Evolutionary conservation across 2,329 filamentous ascomycete genomes (phyloP).

Genomic region (Tympanopsis confertula): DNA sequence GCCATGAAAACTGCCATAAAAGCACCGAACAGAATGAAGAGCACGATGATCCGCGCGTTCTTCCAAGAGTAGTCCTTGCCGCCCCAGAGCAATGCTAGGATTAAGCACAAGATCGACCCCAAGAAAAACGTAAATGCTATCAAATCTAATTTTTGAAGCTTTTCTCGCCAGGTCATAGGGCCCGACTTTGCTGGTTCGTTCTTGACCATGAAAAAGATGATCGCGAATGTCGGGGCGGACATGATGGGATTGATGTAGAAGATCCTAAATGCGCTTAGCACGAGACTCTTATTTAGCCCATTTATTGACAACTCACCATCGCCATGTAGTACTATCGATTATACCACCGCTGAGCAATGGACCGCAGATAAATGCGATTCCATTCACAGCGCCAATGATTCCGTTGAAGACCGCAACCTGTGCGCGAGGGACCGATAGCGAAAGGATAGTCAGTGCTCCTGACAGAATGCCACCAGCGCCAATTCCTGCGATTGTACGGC

Average conservation of each 20-base stretch:
- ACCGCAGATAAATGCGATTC: conserved; percentile 23
- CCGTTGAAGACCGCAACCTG: conserved; percentile 25
- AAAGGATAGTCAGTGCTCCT: conserved; percentile 12
- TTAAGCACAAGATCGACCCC: conserved; percentile 15
- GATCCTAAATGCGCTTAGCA: no score
- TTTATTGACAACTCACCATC: conserved; percentile 13
- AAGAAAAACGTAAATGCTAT: conserved; percentile 17
- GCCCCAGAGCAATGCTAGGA: conserved; percentile 22
- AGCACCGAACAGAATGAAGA: conserved; percentile 25
- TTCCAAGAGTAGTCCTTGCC: conserved; percentile 19
- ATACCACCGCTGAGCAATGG: conserved; percentile 29
- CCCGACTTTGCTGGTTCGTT: conserved; percentile 7
- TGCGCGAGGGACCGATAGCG: conserved; percentile 12
- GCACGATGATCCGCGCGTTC: conserved; percentile 26
- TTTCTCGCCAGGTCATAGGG: conserved; percentile 10
- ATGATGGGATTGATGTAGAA: conserved; percentile 25
- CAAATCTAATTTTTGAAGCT: conserved; percentile 16
- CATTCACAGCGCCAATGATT: conserved; percentile 20
- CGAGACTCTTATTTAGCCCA: no score
- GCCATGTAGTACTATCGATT: conserved; percentile 20
- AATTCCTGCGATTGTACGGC: conserved; percentile 18
- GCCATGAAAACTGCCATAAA: conserved; percentile 27
- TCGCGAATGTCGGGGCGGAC: conserved; percentile 9
- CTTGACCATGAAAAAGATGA: conserved; percentile 19
- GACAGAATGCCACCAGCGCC: conserved; percentile 20